A percentile compares a stretch with the other conserved stretches of the same genome.
Evolutionary conservation across 2,329 filamentous ascomycete genomes (phyloP).

Genomic region (Pyricularia grisea): DNA sequence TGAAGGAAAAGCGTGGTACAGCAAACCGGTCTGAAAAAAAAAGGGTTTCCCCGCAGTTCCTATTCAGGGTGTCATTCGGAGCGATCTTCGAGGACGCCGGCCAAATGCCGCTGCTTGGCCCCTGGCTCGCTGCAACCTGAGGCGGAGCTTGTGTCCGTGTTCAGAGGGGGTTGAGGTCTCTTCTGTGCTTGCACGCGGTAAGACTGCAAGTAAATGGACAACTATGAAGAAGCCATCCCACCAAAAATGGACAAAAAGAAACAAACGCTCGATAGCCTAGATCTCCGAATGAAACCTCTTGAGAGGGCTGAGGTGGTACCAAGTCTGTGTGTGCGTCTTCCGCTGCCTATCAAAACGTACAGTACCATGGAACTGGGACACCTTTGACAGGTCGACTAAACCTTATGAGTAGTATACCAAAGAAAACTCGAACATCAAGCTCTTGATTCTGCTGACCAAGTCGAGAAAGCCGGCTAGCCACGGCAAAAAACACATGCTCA

Average conservation of each 20-base stretch:
- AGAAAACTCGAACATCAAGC: background rate
- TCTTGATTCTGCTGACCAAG: background rate
- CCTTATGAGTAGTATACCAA: background rate
- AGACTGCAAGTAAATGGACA: background rate
- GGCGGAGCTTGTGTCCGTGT: background rate
- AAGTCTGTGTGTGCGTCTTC: background rate
- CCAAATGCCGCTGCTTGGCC: slow-evolving; percentile 3
- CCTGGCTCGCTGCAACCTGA: slow-evolving; percentile 3
- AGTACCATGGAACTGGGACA: background rate
- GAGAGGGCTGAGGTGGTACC: background rate
- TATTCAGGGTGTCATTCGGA: slow-evolving; percentile 5
- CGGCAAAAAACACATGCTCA: background rate
- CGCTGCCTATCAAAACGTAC: background rate
- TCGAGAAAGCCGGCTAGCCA: background rate
- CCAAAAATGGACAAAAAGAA: background rate
- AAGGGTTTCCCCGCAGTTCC: background rate
- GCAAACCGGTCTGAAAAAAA: background rate
- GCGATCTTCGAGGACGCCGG: background rate
- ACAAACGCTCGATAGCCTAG: slow-evolving; percentile 5
- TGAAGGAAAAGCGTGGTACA: background rate
- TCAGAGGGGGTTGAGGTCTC: background rate
- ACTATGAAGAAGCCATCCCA: background rate
- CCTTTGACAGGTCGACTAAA: background rate
- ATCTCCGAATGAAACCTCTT: background rate
- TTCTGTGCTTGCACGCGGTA: background rate